Conservation (phyloP, 805 yeast species). For the Lipomyces kockii region DNA sequence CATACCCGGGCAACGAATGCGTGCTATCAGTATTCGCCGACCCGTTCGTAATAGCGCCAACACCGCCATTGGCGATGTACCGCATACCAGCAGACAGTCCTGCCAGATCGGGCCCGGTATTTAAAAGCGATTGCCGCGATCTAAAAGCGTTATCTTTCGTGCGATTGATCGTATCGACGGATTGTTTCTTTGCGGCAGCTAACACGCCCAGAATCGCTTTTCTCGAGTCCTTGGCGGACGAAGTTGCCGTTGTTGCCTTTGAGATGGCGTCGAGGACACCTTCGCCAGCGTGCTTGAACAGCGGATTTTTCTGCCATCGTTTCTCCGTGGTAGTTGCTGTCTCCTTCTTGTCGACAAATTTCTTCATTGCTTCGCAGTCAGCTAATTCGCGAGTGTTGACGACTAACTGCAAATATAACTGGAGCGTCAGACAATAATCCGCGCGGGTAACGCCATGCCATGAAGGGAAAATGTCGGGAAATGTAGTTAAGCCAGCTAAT, state of each 20-base stretch:
- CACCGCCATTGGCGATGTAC: slow-evolving; percentile 18
- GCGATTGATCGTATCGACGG: slow-evolving; percentile 26
- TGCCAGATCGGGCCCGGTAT: slow-evolving; percentile 20
- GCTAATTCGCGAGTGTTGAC: slow-evolving; percentile 38
- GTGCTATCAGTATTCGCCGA: slow-evolving; percentile 5
- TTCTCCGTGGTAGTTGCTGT: slow-evolving; percentile 26
- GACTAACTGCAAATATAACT: slow-evolving; percentile 35
- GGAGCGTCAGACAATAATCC: slow-evolving; percentile 33
- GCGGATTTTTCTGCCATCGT: slow-evolving; percentile 31
- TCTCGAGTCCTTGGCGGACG: slow-evolving; percentile 27
- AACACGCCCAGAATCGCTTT: slow-evolving; percentile 31
- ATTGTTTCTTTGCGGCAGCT: slow-evolving; percentile 34
- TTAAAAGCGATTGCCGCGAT: slow-evolving; percentile 20
- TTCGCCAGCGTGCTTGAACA: slow-evolving; percentile 33
- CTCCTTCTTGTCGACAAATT: slow-evolving; percentile 38
- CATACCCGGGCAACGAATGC: slow-evolving; percentile 18
- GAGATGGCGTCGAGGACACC: slow-evolving; percentile 35
- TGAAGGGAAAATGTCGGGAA: slow-evolving; percentile 36
- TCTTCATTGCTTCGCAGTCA: slow-evolving; percentile 38
- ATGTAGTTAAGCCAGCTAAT: slow-evolving; percentile 35
- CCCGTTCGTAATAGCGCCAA: no score
- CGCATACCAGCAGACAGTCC: slow-evolving; percentile 32
- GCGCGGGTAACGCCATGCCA: slow-evolving; percentile 32
- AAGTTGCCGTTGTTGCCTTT: slow-evolving; percentile 25
- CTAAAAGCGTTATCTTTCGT: slow-evolving; percentile 20